Conservation (phyloP, 83 land plant genomes). For the Larix sibirica region DNA sequence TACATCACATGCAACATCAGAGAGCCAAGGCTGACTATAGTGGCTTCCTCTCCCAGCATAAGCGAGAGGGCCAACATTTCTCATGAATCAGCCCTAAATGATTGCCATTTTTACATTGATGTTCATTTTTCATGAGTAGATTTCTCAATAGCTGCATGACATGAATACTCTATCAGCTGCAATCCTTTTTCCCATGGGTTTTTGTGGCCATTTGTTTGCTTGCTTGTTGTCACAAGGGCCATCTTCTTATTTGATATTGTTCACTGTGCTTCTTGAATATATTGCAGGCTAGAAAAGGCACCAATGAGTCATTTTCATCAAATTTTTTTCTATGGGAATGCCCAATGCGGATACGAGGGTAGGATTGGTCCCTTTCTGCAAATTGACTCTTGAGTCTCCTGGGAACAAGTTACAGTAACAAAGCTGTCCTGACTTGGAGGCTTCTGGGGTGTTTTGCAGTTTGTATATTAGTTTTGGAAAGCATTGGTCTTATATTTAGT, state of each 20-base stretch:
- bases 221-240: neutral
- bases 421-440: slow-evolving; percentile 16
- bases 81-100: too few species aligned
- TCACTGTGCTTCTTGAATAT: slow-evolving; percentile 8
- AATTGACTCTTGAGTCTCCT: slow-evolving; percentile 1
- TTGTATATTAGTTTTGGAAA: slow-evolving; percentile 17
- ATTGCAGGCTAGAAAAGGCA: slow-evolving; percentile 14
- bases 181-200: neutral
- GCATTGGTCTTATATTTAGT: slow-evolving; percentile 11
- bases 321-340: slow-evolving; percentile 9
- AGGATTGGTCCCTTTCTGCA: slow-evolving; percentile 11
- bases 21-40: too few species aligned
- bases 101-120: neutral
- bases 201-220: neutral
- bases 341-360: neutral
- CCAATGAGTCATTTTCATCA: neutral
- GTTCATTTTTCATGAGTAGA: neutral
- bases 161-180: neutral
- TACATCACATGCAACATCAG: too few species aligned
- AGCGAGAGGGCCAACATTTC: too few species aligned
- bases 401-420: slow-evolving; percentile 11
- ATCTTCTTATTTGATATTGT: neutral
- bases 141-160: neutral
- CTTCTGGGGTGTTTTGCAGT: slow-evolving; percentile 14
- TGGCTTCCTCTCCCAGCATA: too few species aligned